Evolutionary conservation across 371 early-diverging fungal genomes (phyloP), one percentile per base, ranked within the genome.

Genomic region (Massospora cicadina): DNA sequence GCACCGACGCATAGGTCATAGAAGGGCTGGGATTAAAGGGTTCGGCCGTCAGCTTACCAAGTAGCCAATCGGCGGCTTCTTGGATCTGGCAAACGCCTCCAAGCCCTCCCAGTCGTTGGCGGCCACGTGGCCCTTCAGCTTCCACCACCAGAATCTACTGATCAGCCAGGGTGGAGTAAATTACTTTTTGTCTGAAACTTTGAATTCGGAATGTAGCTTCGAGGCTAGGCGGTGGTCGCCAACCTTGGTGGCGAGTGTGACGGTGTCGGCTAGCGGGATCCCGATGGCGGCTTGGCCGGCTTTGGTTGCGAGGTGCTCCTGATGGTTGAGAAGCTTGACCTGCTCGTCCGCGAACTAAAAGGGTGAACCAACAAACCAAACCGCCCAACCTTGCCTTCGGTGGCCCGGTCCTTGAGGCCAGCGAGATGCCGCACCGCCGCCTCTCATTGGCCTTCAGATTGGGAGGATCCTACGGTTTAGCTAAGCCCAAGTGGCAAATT

Each of bases 51-150:
- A 26, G 23, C 2, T 33, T 76, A 79, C 81, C 71, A 78, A 82
- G 65, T 85, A 89, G 2, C 91, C 91, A 65, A 90, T 88, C 0
- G 89, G 90, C 17, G 90, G 84, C 63, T 86, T 89, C 55, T 85
- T 86, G 33, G 82, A 83, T 58, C 82, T 83, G 13, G 89, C 77
- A 21, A 90, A 68, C 58, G 87, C 86, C 31, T 92, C 93, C 59
- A 95, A 75, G 31, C 84, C 88, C 10, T 87, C 88, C 91, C 90
- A 94, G 67, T 93, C 89, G 29, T 87, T 75, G 23, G 81, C 78
- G 71, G 82, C 80, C 0, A 91, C 91, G n/a, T 95, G 72, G 0
- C 90, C 89, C 21, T 81, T 82, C 2, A 91, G 69, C 65, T 89
- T 90, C 54, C 93, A 77, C 89, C 88, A 89, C 84, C 89, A 89